A percentile compares a stretch with the other conserved stretches of the same genome.
Evolutionary conservation across 2,329 filamentous ascomycete genomes (phyloP).

Genomic region (Colletotrichum liriopes): DNA sequence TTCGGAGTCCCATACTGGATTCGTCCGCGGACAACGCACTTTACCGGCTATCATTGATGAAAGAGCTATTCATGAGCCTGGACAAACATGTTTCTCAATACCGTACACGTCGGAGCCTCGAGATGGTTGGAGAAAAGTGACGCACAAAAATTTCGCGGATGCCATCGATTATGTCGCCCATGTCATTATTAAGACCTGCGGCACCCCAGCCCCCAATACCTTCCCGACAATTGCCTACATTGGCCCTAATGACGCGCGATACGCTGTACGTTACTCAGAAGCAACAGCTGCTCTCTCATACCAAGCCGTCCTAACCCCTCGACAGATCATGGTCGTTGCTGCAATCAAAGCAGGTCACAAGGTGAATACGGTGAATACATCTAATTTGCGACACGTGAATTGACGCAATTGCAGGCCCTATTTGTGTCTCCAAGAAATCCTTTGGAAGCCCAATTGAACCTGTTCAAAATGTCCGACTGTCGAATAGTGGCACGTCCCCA

Average conservation of each 20-base stretch:
- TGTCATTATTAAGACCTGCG: constrained; percentile 50
- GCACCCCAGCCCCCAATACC: constrained; percentile 47
- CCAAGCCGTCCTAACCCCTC: background rate
- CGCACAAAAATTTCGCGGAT: constrained; percentile 56
- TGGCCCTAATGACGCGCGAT: constrained; percentile 59
- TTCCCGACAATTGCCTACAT: constrained; percentile 62
- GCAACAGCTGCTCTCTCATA: background rate
- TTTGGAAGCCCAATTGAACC: constrained; percentile 60
- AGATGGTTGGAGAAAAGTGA: constrained; percentile 58
- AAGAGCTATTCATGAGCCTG: constrained; percentile 52
- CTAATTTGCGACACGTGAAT: constrained; percentile 53
- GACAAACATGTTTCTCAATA: constrained; percentile 52
- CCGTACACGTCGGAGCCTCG: constrained; percentile 54
- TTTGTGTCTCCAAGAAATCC: constrained; percentile 64
- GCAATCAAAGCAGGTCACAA: constrained; percentile 56
- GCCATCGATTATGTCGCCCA: constrained; percentile 57
- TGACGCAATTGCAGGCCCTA: constrained; percentile 51
- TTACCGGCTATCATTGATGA: constrained; percentile 58
- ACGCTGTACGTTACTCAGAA: constrained; percentile 44
- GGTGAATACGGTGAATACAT: constrained; percentile 1
- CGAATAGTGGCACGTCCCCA: constrained; percentile 54
- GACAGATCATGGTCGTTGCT: constrained; percentile 51
- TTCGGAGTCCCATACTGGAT: background rate
- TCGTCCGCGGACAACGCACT: constrained; percentile 46
- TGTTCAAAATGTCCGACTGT: constrained; percentile 63